Evolutionary conservation across 805 yeast genomes (phyloP), one percentile per base, ranked within the genome.

Genomic region (Starmerella gropengiesseri): DNA sequence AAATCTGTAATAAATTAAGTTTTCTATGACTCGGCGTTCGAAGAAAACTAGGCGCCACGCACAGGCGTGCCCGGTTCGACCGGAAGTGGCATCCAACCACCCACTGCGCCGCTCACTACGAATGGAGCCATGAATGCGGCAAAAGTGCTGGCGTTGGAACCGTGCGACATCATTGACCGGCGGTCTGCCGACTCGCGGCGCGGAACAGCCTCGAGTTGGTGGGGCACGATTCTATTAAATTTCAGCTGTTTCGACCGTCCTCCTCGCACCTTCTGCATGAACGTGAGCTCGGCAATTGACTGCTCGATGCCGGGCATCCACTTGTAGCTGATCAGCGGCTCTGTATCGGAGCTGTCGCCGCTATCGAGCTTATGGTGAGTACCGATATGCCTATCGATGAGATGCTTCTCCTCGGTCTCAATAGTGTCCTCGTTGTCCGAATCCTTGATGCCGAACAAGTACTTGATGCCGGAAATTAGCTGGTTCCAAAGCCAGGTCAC

Each of bases 51-150:
- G n/a, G n/a, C n/a, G n/a, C n/a, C n/a, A n/a, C n/a, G n/a, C n/a
- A n/a, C n/a, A n/a, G 16, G 30, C n/a, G 30, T 5, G 6, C 13
- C 30, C n/a, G 31, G 31, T 7, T 35, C 33, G 23, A 34, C 34
- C 1, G 41, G 43, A 5, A 30, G 30, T 3, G 52, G 56, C 18
- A 43, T 37, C 56, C 56, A 53, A 11, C 77, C 77, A 13, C 75
- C 77, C 33, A 73, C 68, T 4, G 77, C 77, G 28, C 77, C 77
- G 22, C 75, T 74, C 9, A 73, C 75, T 41, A 71, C 63, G 14
- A 73, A 67, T 1, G 77, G 77, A 5, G 73, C 74, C 70, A 73
- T 68, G 47, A 52, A 53, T 2, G 52, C 56, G 9, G 49, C 56
- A 20, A 45, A 29, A 2, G 53, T 48, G 40, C 47, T 37, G 7